Base-by-base conservation (phyloP, 225 moss, liverwort and hornwort genomes). In the Asterella californica region DNA sequence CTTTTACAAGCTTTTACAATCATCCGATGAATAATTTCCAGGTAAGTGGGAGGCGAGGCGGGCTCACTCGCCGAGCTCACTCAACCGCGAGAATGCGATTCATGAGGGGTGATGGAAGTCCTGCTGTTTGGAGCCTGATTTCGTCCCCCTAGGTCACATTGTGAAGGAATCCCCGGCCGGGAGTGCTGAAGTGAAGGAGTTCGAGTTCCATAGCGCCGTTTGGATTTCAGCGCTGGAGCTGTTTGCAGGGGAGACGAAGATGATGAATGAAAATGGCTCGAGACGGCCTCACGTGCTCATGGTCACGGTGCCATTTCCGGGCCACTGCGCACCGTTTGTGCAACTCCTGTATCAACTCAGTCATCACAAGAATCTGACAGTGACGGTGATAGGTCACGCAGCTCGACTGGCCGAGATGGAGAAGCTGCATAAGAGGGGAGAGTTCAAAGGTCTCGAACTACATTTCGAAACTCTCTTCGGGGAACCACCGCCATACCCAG, bases 241-340 rank as follows among this genome's bases (percentile, higher is more conserved):
- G 27, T 61, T 27, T 27, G 61, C 6, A 61, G n/a, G 6, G 27
- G 61, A 61, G 45, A 24, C 7, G 70, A 45, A 52, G 27, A 74
- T 18, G 74, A 27, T 15, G 76, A 37, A 12, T 22, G 61, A 42
- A 36, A 62, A 45, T 14, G 27, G 37, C 2, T 2, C 27, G 27
- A 69, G 48, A 37, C 21, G 76, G 38, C 66, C 81, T 19, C 84
- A 84, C 45, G 49, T 84, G 0, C 84, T 81, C 49, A 74, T 84
- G 73, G 59, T 84, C 21, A 15, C 77, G 0, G 5, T 78, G 22
- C 12, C 46, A 2, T 19, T 10, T 38, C 11, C 53, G 4, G 78
- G 84, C 11, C 84, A 84, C 67, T 42, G 19, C 57, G 77, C 65
- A 19, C 81, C 73, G 6, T 78, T 84, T 47, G 11, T 34, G 38